Base-by-base conservation (phyloP, 306 rosid species). In the Casuarina cunninghamiana region DNA sequence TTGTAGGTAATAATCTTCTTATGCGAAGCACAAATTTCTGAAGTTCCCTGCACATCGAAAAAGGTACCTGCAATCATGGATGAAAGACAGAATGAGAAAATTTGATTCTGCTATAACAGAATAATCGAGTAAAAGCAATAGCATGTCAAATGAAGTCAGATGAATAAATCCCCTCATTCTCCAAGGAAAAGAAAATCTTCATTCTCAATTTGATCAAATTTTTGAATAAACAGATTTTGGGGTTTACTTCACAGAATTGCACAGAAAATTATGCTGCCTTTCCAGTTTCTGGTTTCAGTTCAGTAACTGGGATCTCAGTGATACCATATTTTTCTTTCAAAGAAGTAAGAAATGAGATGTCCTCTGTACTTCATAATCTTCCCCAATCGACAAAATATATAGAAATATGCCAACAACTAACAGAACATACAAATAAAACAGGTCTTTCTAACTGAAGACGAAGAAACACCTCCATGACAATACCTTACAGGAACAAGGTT, bases 1-100 rank as follows among this genome's bases (percentile, higher is more conserved):
- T 89, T 12, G 61, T 75, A 1, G 94, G 97, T 71, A 89, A 75
- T 83, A 94, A 84, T 74, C 79, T 69, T 26, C 80, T 74, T 60
- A 89, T 79, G 76, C 86, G 85, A 21, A 72, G 86, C 67, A 90
- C 84, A 55, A 88, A 77, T 66, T 76, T 84, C 90, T 63, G 51
- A 53, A 94, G 91, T 76, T 88, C 89, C 2, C 69, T 83, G 84
- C 97, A 87, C 87, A 92, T 87, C 69, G 62, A 62, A 46, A 46
- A 66, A 77, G 92, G 97, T 73, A 88, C 94, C 97, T 94, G 85
- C 54, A 72, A 74, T 69, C 84, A 88, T 32, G 67, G 78, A 84
- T 55, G 11, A 66, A 39, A 74, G 55, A 39, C 74, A 57, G 5
- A 81, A 53, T 63, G 73, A 55, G 45, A 77, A 39, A 50, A 53